A percentile compares a stretch with the other conserved stretches of the same genome.
Evolutionary conservation across 2,329 filamentous ascomycete genomes (phyloP).

Genomic region (Penicillium fuscoglaucum): DNA sequence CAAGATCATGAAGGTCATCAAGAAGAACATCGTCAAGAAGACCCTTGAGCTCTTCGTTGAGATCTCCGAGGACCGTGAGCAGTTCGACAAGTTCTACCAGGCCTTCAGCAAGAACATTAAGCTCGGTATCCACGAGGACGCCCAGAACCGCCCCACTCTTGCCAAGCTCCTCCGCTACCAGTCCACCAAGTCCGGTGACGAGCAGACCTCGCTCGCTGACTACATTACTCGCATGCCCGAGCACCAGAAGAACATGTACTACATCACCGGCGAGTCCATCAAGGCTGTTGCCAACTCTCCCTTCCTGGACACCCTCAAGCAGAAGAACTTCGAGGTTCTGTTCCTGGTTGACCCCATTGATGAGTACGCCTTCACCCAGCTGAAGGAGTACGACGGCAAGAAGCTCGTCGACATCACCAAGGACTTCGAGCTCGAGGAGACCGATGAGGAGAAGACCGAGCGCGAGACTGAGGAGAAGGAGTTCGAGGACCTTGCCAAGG

Average conservation of each 20-base stretch:
- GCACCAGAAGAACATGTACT: constrained; percentile 99
- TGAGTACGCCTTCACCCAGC: constrained; percentile 98
- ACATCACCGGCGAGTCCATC: constrained; percentile 99
- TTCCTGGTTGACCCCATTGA: constrained; percentile 99
- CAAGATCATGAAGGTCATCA: constrained; percentile 99
- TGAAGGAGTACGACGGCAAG: constrained; percentile 99
- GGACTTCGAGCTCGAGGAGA: constrained; percentile 99
- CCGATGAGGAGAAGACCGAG: constrained; percentile 95
- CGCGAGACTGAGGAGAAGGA: constrained; percentile 98
- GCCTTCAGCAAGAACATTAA: constrained; percentile 99
- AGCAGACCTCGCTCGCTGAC: constrained; percentile 91
- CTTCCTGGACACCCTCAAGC: constrained; percentile 97
- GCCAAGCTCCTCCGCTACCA: constrained; percentile 99
- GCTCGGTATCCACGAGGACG: constrained; percentile 99
- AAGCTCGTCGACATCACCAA: constrained; percentile 99
- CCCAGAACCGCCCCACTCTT: constrained; percentile 87
- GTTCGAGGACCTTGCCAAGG: constrained; percentile 91
- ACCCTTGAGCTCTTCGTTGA: constrained; percentile 98
- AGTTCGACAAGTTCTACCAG: constrained; percentile 99
- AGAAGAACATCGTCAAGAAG: constrained; percentile 99
- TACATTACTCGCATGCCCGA: constrained; percentile 99
- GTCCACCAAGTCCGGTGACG: constrained; percentile 98
- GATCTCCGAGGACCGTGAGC: constrained; percentile 99
- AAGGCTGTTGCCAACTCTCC: constrained; percentile 98
- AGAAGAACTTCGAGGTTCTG: constrained; percentile 98